Conservation (phyloP, 495 filamentous ascomycete genomes). For the Aspergillus leporis region DNA sequence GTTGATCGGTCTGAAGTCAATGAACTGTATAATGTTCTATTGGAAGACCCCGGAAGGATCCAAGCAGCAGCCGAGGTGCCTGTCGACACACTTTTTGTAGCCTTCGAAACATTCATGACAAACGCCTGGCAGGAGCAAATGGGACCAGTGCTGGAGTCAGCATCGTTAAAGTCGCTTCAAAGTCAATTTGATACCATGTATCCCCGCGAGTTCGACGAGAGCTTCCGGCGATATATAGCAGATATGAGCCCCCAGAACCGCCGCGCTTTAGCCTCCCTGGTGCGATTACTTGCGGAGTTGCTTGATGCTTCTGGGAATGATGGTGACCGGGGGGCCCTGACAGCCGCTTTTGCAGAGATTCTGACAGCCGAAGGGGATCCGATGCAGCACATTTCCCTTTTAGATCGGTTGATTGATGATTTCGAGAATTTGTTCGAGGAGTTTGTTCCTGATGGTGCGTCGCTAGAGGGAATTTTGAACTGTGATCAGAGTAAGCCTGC, state of each 20-base stretch:
- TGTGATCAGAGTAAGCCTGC: slow-evolving; percentile 50
- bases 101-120: slow-evolving; percentile 91
- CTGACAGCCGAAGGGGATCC: slow-evolving; percentile 75
- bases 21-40: slow-evolving; percentile 83
- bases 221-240: slow-evolving; percentile 70
- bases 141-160: slow-evolving; percentile 71
- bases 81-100: slow-evolving; percentile 86
- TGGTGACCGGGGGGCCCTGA: slow-evolving; percentile 86
- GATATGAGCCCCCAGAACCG: slow-evolving; percentile 92
- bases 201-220: slow-evolving; percentile 79
- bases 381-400: slow-evolving; percentile 81
- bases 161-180: slow-evolving; percentile 68
- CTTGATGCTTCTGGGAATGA: slow-evolving; percentile 94
- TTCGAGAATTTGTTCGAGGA: slow-evolving; percentile 85
- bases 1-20: slow-evolving; percentile 81
- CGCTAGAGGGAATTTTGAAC: slow-evolving; percentile 42
- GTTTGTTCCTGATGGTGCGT: slow-evolving; percentile 48
- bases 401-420: slow-evolving; percentile 92
- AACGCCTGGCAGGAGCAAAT: slow-evolving; percentile 88
- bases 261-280: slow-evolving; percentile 78
- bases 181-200: slow-evolving; percentile 70
- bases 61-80: slow-evolving; percentile 73
- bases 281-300: slow-evolving; percentile 84
- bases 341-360: slow-evolving; percentile 86
- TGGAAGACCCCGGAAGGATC: slow-evolving; percentile 76